Conservation (phyloP, 1,139 yeast genomes). For the Nakaseomyces kungkrabaensis region DNA sequence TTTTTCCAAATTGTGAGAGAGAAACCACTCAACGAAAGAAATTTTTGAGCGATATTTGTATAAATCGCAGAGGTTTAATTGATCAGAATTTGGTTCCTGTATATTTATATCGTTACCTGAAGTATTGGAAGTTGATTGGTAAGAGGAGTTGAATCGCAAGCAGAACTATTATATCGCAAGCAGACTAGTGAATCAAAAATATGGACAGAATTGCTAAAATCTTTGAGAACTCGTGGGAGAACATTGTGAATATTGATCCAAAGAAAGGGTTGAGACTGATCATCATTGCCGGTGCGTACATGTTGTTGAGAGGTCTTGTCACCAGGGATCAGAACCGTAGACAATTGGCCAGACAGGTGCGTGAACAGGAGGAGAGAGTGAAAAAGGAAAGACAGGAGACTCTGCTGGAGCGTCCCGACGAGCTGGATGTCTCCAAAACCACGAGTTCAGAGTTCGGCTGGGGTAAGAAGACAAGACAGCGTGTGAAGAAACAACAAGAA, state of each 20-base stretch:
- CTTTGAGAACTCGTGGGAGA: neutral
- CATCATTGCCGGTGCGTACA: conserved; percentile 38
- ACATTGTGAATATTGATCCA: conserved; percentile 1
- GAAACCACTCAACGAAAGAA: too few species aligned
- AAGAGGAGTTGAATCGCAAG: too few species aligned
- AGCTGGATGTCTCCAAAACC: conserved; percentile 19
- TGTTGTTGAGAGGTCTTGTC: conserved; percentile 35
- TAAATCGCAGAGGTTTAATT: too few species aligned
- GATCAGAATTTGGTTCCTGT: too few species aligned
- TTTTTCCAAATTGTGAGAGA: too few species aligned
- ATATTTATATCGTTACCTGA: too few species aligned
- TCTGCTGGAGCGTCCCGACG: conserved; percentile 32
- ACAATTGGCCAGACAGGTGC: conserved; percentile 44
- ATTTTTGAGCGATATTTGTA: too few species aligned
- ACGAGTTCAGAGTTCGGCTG: conserved; percentile 48
- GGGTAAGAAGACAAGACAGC: conserved; percentile 64
- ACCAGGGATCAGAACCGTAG: conserved; percentile 38
- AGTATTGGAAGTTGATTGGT: too few species aligned
- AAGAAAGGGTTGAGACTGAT: conserved; percentile 31
- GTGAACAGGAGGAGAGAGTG: conserved; percentile 33
- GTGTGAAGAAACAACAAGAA: conserved; percentile 45
- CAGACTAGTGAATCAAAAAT: neutral
- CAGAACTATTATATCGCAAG: too few species aligned
- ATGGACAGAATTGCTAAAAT: neutral
- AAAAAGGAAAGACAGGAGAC: conserved; percentile 34